Conservation (phyloP, 192 early-diverging fungal genomes). For the Coemansia sp. region DNA sequence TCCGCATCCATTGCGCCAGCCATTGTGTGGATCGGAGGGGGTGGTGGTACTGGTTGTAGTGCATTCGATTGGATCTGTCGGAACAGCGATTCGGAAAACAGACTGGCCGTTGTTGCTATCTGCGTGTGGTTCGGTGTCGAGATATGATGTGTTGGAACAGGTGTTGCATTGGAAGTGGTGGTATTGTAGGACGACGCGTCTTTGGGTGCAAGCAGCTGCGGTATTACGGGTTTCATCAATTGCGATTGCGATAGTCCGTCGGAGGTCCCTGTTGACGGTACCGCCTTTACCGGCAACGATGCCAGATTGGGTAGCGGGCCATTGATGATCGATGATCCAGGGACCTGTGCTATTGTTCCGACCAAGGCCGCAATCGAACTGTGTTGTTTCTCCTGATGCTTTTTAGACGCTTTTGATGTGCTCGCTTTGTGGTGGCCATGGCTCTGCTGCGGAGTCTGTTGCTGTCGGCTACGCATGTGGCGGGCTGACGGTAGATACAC, state of each 20-base stretch:
- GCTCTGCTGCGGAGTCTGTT: conserved; percentile 12
- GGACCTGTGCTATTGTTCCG: background rate
- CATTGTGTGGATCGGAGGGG: background rate
- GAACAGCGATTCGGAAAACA: background rate
- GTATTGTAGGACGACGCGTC: background rate
- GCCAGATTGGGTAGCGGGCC: background rate
- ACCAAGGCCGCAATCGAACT: background rate
- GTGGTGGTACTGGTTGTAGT: background rate
- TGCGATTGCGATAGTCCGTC: conserved; percentile 37
- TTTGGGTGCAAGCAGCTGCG: conserved; percentile 1
- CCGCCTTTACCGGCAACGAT: background rate
- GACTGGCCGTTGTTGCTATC: background rate
- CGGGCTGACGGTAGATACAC: conserved; percentile 42
- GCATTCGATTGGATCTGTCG: background rate
- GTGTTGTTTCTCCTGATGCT: background rate
- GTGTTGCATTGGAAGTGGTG: background rate
- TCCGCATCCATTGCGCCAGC: background rate
- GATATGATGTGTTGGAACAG: background rate
- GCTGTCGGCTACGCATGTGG: conserved; percentile 21
- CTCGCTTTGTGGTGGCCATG: background rate
- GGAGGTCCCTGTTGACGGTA: background rate
- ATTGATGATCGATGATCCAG: background rate
- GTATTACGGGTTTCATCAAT: conserved; percentile 47
- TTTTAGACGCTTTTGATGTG: too few species aligned
- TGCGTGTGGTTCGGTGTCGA: background rate